These are phyloP conservation scores for Acanthamoeba quina DNA, from an alignment of 208 protist species.

Conservation along the genomic window DNA sequence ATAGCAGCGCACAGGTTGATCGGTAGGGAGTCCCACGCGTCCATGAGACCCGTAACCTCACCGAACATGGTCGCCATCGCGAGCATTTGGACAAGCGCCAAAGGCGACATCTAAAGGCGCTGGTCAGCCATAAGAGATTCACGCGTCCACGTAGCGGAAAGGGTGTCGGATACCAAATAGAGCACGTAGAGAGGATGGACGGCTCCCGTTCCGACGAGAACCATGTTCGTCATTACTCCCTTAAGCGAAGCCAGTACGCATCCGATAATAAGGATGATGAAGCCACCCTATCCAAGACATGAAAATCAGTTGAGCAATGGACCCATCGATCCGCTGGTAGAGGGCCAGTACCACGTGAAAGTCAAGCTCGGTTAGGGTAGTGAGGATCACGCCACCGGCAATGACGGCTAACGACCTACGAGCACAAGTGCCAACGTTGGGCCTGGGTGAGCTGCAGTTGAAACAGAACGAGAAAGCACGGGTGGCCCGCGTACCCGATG, in stretches of 20 bases:
- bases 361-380: conserved; percentile 50
- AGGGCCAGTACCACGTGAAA: conserved; percentile 33
- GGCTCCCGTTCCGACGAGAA: conserved; percentile 60
- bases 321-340: neutral
- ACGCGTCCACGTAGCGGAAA: neutral
- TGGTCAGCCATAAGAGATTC: neutral
- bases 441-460: no score
- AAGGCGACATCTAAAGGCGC: conserved; percentile 38
- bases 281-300: neutral
- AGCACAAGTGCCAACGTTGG: neutral
- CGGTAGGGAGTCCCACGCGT: neutral
- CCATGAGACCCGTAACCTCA: neutral
- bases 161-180: neutral
- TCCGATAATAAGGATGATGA: conserved; percentile 38
- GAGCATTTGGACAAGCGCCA: conserved; percentile 42
- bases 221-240: conserved; percentile 64
- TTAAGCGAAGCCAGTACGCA: conserved; percentile 71
- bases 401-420: conserved; percentile 56
- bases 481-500: neutral
- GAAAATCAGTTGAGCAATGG: neutral
- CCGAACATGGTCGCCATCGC: neutral
- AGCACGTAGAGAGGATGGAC: conserved; percentile 74
- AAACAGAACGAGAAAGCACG: neutral
- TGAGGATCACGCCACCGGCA: conserved; percentile 56
- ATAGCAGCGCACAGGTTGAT: neutral